Conservation (phyloP, 768 basidiomycete genomes). For the Rubroboletus pulcherrimus region DNA sequence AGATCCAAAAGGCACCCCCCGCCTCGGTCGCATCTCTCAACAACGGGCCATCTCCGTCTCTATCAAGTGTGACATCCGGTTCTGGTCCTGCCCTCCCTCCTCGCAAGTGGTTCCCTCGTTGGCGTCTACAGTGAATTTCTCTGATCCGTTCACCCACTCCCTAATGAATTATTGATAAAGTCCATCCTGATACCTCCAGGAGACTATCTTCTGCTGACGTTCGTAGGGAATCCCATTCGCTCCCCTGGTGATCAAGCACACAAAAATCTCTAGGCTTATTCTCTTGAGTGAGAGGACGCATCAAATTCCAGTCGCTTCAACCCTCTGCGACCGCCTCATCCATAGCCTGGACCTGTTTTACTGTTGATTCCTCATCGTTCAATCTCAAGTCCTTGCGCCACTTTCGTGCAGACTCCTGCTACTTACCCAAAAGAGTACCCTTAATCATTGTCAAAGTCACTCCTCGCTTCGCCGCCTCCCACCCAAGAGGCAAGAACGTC, state of each 20-base stretch:
- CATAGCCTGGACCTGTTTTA: constrained; percentile 20
- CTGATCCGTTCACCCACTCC: constrained; percentile 60
- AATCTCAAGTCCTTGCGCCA: constrained; percentile 75
- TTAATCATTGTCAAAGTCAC: constrained; percentile 23
- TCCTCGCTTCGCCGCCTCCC: constrained; percentile 37
- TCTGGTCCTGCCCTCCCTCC: constrained; percentile 47
- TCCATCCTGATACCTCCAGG: constrained; percentile 18
- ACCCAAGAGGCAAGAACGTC: constrained; percentile 54
- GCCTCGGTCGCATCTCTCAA: constrained; percentile 15
- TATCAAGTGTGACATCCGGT: too few species aligned
- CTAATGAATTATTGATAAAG: constrained; percentile 32
- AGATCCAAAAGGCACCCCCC: neutral
- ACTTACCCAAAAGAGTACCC: constrained; percentile 15
- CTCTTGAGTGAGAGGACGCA: constrained; percentile 18
- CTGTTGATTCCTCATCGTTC: constrained; percentile 45
- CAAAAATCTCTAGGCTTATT: constrained; percentile 17
- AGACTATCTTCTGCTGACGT: constrained; percentile 14
- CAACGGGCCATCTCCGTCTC: constrained; percentile 28
- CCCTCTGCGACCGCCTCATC: constrained; percentile 35
- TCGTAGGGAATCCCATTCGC: constrained; percentile 4
- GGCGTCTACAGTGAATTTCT: constrained; percentile 46
- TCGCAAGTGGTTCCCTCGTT: constrained; percentile 39
- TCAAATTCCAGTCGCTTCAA: constrained; percentile 30
- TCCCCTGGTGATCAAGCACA: constrained; percentile 20
- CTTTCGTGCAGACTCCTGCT: constrained; percentile 45